Evolutionary conservation across 805 yeast species (phyloP), one percentile per base, ranked within the genome.

Genomic region (Yamadazyma sp.): DNA sequence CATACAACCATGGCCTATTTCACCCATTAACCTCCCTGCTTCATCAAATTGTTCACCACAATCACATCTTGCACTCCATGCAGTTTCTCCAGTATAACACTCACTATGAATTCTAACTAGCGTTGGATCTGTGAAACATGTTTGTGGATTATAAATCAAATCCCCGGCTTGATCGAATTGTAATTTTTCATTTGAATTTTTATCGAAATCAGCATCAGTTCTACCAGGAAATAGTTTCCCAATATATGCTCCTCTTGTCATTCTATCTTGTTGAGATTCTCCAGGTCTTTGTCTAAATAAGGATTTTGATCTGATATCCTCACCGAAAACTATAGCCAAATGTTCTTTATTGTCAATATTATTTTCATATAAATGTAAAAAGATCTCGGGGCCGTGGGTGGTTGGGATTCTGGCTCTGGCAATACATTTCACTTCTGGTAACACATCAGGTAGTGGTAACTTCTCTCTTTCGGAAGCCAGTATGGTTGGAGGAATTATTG

Each of bases 11-110:
- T 80, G 83, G 12, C 96, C 96, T 31, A 71, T 73, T 38, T 73
- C 66, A 5, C 95, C 95, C 91, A 93, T 93, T 27, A 87, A 60
- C 43, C 94, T 73, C 7, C 97, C 98, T 2, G 98, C 98, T 60
- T 94, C 96, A 60, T 93, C 97, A 51, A 93, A 86, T 65, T 93
- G 99, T 61, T 93, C 99, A 14, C 99, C 99, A 63, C 99, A 93
- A 61, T 93, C 99, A 60, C 99, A 93, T 36, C 99, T 75, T 1
- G 99, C 98, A 39, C 91, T 80, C 98, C 99, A 93, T 7, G 97
- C 98, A 1, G 97, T 93, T 56, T 93, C 99, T 3, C 99, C 99
- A 0, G 99, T 93, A 65, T 91, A 93, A 61, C 99, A 93, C 56
- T 93, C 99, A 3, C 95, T 84, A 56, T 93, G 99, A 47, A 93